phyloP scores from a whole-genome alignment of 2,329 filamentous ascomycete genomes.

The Coniella lustricola region DNA sequence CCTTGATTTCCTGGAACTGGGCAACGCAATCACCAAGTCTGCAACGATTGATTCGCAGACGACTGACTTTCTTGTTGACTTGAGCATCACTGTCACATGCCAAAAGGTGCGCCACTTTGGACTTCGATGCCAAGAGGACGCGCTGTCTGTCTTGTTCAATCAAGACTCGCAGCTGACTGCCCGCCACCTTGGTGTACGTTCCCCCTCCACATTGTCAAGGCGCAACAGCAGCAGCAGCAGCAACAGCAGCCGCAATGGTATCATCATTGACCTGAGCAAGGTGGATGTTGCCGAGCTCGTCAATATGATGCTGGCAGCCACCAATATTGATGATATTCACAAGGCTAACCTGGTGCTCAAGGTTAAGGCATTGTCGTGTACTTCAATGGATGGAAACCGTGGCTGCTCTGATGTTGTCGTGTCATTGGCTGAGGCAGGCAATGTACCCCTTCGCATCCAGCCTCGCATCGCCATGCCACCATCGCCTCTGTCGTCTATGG shows the following conservation, averaged over 20 bases:
- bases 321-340: constrained; percentile 3
- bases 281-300: background rate
- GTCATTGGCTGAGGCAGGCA: background rate
- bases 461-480: too few relatives aligned
- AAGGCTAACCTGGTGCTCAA: background rate
- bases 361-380: background rate
- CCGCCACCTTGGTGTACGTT: background rate
- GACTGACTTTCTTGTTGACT: background rate
- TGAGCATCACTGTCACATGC: background rate
- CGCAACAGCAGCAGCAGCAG: background rate
- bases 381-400: background rate
- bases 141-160: background rate
- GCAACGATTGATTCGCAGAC: background rate
- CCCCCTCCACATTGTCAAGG: background rate
- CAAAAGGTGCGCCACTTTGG: background rate
- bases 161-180: background rate
- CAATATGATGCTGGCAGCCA: constrained; percentile 1
- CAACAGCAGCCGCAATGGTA: background rate
- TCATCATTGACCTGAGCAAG: background rate
- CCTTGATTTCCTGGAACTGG: background rate
- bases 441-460: too few relatives aligned
- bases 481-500: background rate
- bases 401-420: background rate
- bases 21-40: background rate
- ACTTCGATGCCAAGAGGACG: background rate